phyloP scores from a whole-genome alignment of 2,329 filamentous ascomycete genomes.

The Aspergillus udagawae region DNA sequence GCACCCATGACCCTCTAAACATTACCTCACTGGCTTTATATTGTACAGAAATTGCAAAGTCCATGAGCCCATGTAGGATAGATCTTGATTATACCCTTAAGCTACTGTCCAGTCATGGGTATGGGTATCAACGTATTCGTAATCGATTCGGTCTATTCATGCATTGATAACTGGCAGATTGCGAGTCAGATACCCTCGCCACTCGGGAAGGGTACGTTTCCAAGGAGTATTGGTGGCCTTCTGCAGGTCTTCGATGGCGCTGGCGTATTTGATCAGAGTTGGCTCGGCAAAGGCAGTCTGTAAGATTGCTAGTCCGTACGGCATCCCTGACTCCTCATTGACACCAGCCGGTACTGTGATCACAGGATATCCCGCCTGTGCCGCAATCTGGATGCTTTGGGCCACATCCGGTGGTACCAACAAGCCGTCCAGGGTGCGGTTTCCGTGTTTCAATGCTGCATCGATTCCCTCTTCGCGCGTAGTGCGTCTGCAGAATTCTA shows the following conservation, averaged over 20 bases:
- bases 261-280: slow-evolving; percentile 57
- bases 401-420: slow-evolving; percentile 66
- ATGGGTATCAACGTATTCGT: no score
- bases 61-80: no score
- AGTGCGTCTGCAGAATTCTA: slow-evolving; percentile 56
- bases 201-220: slow-evolving; percentile 49
- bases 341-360: slow-evolving; percentile 65
- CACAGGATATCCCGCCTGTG: slow-evolving; percentile 71
- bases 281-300: slow-evolving; percentile 60
- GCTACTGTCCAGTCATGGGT: no score
- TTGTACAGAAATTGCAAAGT: no score
- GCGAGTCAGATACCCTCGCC: slow-evolving; percentile 48
- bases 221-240: slow-evolving; percentile 40
- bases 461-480: slow-evolving; percentile 66
- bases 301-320: slow-evolving; percentile 58
- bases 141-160: not conserved
- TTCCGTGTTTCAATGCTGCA: slow-evolving; percentile 53
- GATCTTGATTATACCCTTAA: no score
- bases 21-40: no score
- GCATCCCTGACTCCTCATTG: slow-evolving; percentile 53
- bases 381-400: slow-evolving; percentile 65
- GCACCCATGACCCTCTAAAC: not conserved
- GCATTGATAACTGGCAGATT: slow-evolving; percentile 31
- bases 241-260: slow-evolving; percentile 60
- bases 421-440: slow-evolving; percentile 54